Conservation (phyloP, 305 asterid species). For the Salvia sclarea region DNA sequence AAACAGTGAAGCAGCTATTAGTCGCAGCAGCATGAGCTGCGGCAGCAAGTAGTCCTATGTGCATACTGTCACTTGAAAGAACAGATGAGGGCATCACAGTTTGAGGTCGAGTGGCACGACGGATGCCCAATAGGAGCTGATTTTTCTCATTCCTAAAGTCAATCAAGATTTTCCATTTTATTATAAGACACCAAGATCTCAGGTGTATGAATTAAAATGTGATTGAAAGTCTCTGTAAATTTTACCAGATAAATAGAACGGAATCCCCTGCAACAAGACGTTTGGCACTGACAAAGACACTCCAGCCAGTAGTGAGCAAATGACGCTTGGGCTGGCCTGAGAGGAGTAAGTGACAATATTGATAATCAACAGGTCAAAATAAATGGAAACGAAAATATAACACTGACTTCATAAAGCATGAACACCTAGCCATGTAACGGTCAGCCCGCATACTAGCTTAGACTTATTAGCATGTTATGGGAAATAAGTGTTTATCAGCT, state of each 20-base stretch:
- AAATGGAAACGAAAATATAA: background rate
- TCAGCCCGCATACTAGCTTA: background rate
- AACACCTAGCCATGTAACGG: background rate
- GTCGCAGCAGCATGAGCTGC: slow-evolving; percentile 99
- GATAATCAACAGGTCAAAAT: slow-evolving; percentile 11
- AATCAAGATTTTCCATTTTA: background rate
- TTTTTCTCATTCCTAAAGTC: slow-evolving; percentile 84
- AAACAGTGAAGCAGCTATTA: slow-evolving; percentile 91
- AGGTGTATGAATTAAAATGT: background rate
- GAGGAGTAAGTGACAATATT: slow-evolving; percentile 11
- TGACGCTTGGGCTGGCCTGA: slow-evolving; percentile 99
- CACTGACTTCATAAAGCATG: slow-evolving; percentile 13
- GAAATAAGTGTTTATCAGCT: no score
- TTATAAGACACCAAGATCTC: slow-evolving; percentile 13
- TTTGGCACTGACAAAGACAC: slow-evolving; percentile 96
- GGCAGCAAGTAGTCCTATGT: slow-evolving; percentile 95
- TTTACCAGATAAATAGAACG: slow-evolving; percentile 89
- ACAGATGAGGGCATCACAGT: slow-evolving; percentile 98
- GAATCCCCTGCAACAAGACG: slow-evolving; percentile 96
- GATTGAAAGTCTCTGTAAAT: slow-evolving; percentile 15
- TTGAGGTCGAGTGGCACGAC: slow-evolving; percentile 87
- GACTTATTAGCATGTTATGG: no score
- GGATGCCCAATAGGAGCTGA: slow-evolving; percentile 90
- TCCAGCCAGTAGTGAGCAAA: slow-evolving; percentile 97
- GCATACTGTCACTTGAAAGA: slow-evolving; percentile 97